Percentiles rank a stretch among this genome's conserved stretches.
These are phyloP conservation scores for Colletotrichum eremochloae DNA, from an alignment of 2,329 filamentous ascomycete genomes.

Conservation along the genomic window DNA sequence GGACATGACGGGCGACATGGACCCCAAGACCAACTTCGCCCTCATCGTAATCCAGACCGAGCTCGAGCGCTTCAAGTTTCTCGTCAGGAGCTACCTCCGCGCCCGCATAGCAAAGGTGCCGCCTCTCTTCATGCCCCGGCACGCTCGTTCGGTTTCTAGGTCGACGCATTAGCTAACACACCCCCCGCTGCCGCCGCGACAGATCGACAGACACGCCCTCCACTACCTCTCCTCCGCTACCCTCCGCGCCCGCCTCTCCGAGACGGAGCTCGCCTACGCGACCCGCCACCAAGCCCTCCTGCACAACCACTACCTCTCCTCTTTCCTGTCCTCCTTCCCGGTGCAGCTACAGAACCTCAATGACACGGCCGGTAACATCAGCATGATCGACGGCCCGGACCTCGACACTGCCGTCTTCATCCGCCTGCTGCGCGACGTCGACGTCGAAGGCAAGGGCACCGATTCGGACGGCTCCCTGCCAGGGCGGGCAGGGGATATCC, in stretches of 20 bases:
- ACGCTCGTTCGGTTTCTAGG: neutral
- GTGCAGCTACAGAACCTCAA: slow-evolving; percentile 84
- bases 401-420: slow-evolving; percentile 87
- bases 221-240: slow-evolving; percentile 75
- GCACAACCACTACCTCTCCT: slow-evolving; percentile 85
- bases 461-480: slow-evolving; percentile 73
- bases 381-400: slow-evolving; percentile 93
- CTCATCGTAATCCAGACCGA: slow-evolving; percentile 97
- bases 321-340: slow-evolving; percentile 88
- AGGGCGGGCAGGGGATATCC: slow-evolving; percentile 72
- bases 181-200: neutral
- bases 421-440: slow-evolving; percentile 73
- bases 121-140: slow-evolving; percentile 1
- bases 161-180: slow-evolving; percentile 6
- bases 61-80: slow-evolving; percentile 92
- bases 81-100: slow-evolving; percentile 85
- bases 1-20: slow-evolving; percentile 85
- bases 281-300: slow-evolving; percentile 87
- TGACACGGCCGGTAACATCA: slow-evolving; percentile 89
- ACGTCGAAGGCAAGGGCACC: slow-evolving; percentile 72
- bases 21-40: slow-evolving; percentile 90
- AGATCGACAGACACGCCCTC: slow-evolving; percentile 83
- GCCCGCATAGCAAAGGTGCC: slow-evolving; percentile 87
- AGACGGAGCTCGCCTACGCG: slow-evolving; percentile 84
- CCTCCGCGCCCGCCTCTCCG: slow-evolving; percentile 75